Conservation (phyloP, 345 rosid species). For the Eucalyptus lansdowneana region DNA sequence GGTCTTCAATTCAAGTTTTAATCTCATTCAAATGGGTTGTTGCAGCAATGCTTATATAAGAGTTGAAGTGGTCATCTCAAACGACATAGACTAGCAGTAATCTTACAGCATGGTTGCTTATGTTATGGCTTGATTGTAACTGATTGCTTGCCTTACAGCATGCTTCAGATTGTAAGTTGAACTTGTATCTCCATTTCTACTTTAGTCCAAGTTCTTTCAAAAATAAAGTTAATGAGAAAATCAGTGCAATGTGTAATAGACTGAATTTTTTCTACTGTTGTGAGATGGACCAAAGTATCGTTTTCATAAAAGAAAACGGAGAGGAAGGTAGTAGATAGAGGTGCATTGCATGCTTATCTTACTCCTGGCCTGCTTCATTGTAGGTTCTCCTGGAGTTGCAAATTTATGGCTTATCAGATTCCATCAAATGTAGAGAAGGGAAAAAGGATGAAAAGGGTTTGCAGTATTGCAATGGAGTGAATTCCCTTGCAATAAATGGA, state of each 20-base stretch:
- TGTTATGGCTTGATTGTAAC: neutral
- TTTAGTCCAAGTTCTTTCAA: neutral
- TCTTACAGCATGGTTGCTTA: neutral
- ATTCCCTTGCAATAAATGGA: constrained; percentile 39
- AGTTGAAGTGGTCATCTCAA: neutral
- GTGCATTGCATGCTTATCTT: neutral
- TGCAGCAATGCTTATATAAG: neutral
- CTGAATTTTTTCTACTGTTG: neutral
- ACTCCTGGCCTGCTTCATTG: constrained; percentile 6
- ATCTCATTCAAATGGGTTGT: neutral
- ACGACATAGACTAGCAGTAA: neutral
- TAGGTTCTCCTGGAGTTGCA: constrained; percentile 85
- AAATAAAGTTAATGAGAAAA: neutral
- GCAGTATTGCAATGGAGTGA: constrained; percentile 31
- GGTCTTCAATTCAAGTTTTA: neutral
- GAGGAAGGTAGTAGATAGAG: neutral
- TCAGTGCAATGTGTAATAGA: neutral
- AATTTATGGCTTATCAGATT: constrained; percentile 94
- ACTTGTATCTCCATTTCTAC: neutral
- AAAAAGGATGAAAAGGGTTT: constrained; percentile 55
- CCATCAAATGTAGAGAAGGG: constrained; percentile 60
- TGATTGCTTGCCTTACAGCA: neutral
- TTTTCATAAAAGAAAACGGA: neutral
- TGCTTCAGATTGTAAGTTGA: neutral
- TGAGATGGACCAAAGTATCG: neutral